These are phyloP conservation scores for Onygena corvina DNA, from an alignment of 2,329 filamentous ascomycete genomes.

Conservation along the genomic window DNA sequence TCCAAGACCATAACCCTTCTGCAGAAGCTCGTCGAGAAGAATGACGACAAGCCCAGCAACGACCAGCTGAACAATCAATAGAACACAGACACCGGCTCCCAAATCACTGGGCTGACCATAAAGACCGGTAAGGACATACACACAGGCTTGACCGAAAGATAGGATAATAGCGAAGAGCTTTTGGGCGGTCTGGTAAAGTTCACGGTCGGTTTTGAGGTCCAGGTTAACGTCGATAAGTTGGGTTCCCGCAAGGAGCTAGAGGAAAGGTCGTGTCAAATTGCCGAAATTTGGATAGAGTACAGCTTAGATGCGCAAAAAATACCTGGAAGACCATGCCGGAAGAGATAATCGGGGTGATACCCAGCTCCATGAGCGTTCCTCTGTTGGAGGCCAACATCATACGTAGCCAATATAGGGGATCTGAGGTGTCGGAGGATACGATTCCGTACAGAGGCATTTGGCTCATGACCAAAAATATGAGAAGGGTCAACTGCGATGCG, in stretches of 20 bases:
- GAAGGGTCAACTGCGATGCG: constrained; percentile 56
- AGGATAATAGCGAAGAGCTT: constrained; percentile 98
- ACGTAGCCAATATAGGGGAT: constrained; percentile 97
- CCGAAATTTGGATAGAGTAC: constrained; percentile 9
- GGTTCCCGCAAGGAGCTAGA: constrained; percentile 81
- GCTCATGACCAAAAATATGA: constrained; percentile 99
- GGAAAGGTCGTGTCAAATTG: background rate
- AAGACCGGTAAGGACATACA: constrained; percentile 95
- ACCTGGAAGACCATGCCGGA: constrained; percentile 98
- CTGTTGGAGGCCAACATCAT: constrained; percentile 99
- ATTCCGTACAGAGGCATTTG: constrained; percentile 99
- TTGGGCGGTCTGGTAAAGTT: constrained; percentile 99
- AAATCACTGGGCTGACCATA: constrained; percentile 95
- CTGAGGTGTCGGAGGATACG: constrained; percentile 95
- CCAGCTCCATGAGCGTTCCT: constrained; percentile 89
- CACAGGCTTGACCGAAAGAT: constrained; percentile 91
- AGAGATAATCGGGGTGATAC: constrained; percentile 97
- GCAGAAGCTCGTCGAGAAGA: constrained; percentile 93
- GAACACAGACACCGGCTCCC: constrained; percentile 93
- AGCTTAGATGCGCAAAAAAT: constrained; percentile 18
- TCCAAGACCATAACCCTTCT: constrained; percentile 98
- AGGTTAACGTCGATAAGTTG: constrained; percentile 99
- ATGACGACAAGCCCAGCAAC: constrained; percentile 98
- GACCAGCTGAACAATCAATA: constrained; percentile 94
- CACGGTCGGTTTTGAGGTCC: constrained; percentile 98